Conservation (phyloP, 129 eudicot genomes). For the Ambrosia artemisiifolia region DNA sequence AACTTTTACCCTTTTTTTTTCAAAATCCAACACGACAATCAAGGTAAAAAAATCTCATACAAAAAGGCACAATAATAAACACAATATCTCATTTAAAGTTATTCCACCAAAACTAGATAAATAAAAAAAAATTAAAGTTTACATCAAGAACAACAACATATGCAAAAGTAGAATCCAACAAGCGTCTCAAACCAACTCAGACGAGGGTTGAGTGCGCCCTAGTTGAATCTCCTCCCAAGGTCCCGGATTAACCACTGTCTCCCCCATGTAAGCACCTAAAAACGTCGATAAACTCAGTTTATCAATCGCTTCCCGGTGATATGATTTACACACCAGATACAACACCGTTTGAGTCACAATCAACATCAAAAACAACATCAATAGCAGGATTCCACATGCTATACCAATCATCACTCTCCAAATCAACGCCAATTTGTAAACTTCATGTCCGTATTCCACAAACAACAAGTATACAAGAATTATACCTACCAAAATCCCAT, state of each 20-base stretch:
- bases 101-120: not conserved
- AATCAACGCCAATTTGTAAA: not conserved
- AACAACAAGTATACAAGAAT: not conserved
- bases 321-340: slow-evolving; percentile 37
- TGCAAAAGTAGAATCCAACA: not conserved
- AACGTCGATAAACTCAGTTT: slow-evolving; percentile 29
- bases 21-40: too few species aligned
- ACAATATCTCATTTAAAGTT: not conserved
- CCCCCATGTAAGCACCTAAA: slow-evolving; percentile 28
- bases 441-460: slow-evolving; percentile 17
- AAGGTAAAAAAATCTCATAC: too few species aligned
- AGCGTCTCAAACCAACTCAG: slow-evolving; percentile 7
- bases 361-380: slow-evolving; percentile 23
- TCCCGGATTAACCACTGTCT: slow-evolving; percentile 17
- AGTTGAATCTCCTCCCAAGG: slow-evolving; percentile 32
- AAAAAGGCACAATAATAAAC: too few species aligned
- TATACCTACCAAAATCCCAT: not conserved
- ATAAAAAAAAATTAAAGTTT: too few species aligned
- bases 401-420: slow-evolving; percentile 33
- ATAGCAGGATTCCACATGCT: not conserved
- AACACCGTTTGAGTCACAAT: slow-evolving; percentile 32
- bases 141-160: not conserved
- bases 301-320: slow-evolving; percentile 38
- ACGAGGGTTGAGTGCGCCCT: slow-evolving; percentile 4
- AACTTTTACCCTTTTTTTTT: too few species aligned